These are phyloP conservation scores for Globisporangium middletonii DNA, from an alignment of 352 stramenopile species.

Conservation along the genomic window DNA sequence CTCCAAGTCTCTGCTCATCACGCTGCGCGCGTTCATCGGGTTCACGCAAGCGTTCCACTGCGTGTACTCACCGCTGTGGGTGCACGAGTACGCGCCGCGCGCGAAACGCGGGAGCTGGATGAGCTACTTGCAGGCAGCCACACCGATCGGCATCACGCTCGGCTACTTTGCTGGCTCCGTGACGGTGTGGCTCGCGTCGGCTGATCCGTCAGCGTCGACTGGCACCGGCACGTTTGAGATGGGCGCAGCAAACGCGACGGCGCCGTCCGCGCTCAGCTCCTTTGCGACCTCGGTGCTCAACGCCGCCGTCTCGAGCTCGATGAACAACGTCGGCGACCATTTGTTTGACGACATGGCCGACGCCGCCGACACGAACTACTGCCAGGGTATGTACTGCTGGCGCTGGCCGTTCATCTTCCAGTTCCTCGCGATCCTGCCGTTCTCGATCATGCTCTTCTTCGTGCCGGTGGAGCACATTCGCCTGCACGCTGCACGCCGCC, in stretches of 20 bases:
- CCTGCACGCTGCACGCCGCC: constrained; percentile 41
- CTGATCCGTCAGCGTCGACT: constrained; percentile 15
- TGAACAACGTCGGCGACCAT: constrained; percentile 18
- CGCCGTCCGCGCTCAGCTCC: not conserved
- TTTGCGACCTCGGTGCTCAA: constrained; percentile 17
- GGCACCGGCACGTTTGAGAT: constrained; percentile 4
- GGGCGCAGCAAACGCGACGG: constrained; percentile 10
- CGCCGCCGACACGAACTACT: constrained; percentile 33
- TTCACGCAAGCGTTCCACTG: constrained; percentile 79
- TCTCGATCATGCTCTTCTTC: constrained; percentile 77
- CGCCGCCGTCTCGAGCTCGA: constrained; percentile 15
- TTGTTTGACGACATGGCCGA: constrained; percentile 31
- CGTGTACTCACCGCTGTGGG: constrained; percentile 83
- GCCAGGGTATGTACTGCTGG: constrained; percentile 81
- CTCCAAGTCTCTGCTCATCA: constrained; percentile 74
- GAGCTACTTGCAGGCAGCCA: constrained; percentile 77
- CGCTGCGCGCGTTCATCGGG: constrained; percentile 61
- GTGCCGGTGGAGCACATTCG: constrained; percentile 65
- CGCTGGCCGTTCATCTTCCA: constrained; percentile 82
- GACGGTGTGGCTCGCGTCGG: constrained; percentile 43
- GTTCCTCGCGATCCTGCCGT: constrained; percentile 60
- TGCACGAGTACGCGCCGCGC: constrained; percentile 79
- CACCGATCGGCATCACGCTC: constrained; percentile 69
- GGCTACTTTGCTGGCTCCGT: constrained; percentile 76
- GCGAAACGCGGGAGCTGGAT: constrained; percentile 71